Base-by-base conservation (phyloP, 2,329 filamentous ascomycete species). In the Ophiostoma fasciatum region DNA sequence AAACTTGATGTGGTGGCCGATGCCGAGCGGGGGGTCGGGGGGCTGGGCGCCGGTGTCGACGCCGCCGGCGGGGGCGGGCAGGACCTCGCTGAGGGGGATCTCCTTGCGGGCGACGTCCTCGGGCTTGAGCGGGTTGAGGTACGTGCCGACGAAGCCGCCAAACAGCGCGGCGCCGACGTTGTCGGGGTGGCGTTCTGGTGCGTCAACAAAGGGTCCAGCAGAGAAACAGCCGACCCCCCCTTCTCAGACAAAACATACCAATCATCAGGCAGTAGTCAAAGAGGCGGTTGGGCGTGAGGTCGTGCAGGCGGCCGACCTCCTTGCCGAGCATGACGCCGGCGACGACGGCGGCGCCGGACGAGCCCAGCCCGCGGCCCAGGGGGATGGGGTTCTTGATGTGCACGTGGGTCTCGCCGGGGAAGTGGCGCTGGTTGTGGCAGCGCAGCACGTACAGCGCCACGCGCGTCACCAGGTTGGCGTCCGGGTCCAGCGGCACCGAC, bases 201-300 rank as follows among this genome's bases (percentile, higher is more conserved):
- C 13, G 26, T 12, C 5, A 27, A n/a, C 10, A 33, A 33, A 25
- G 14, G 20, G 8, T 13, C 11, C 28, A 23, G 27, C 22, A 20
- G 14, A 17, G 26, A 31, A n/a, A n/a, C n/a, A n/a, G n/a, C n/a
- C n/a, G n/a, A n/a, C n/a, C n/a, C n/a, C n/a, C n/a, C n/a, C n/a
- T n/a, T n/a, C n/a, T n/a, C n/a, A n/a, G n/a, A n/a, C n/a, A n/a
- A n/a, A n/a, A n/a, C n/a, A 14, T 57, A 80, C 78, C 82, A 58
- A 94, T 93, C 90, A 98, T 98, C 46, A 98, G 66, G 53, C 84
- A 94, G 57, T 85, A 98, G 60, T 98, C 90, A 49, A 98, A 78
- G 54, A 98, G 71, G 27, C 90, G 71, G 45, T 83, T 80, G 50
- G 82, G 78, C 40, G 73, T 74, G 44, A 98, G 63, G 28, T 70